Percentiles rank a stretch among this genome's conserved stretches.
These are phyloP conservation scores for Platanthera zijinensis DNA, from an alignment of 106 monocot genomes.

Conservation along the genomic window DNA sequence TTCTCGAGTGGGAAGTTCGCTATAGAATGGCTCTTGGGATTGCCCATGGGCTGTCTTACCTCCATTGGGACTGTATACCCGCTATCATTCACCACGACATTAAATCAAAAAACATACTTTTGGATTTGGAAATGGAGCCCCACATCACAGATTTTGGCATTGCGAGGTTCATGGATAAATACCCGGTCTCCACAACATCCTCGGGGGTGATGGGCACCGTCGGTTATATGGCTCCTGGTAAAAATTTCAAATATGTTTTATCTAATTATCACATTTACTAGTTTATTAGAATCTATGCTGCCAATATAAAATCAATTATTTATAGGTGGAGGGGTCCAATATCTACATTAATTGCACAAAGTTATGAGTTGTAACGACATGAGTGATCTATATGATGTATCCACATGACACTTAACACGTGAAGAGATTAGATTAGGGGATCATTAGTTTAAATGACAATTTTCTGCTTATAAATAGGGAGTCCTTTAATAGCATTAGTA, in stretches of 20 bases:
- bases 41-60: slow-evolving; percentile 76
- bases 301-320: too few species aligned
- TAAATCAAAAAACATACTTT: slow-evolving; percentile 85
- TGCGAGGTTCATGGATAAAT: slow-evolving; percentile 54
- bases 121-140: slow-evolving; percentile 73
- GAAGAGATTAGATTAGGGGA: too few species aligned
- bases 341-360: too few species aligned
- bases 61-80: slow-evolving; percentile 81
- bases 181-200: slow-evolving; percentile 26
- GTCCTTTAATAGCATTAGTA: too few species aligned
- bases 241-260: neutral
- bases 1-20: slow-evolving; percentile 53
- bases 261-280: neutral
- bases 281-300: too few species aligned
- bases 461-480: too few species aligned
- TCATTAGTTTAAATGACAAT: too few species aligned
- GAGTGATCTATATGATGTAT: too few species aligned
- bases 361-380: too few species aligned
- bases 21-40: slow-evolving; percentile 69
- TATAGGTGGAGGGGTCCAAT: too few species aligned
- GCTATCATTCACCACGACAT: slow-evolving; percentile 86
- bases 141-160: slow-evolving; percentile 95
- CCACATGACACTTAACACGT: too few species aligned
- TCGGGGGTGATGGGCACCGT: slow-evolving; percentile 58
- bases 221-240: slow-evolving; percentile 90